These are phyloP conservation scores for Carex cristatella DNA, from an alignment of 176 grass and related monocot species.

Conservation along the genomic window DNA sequence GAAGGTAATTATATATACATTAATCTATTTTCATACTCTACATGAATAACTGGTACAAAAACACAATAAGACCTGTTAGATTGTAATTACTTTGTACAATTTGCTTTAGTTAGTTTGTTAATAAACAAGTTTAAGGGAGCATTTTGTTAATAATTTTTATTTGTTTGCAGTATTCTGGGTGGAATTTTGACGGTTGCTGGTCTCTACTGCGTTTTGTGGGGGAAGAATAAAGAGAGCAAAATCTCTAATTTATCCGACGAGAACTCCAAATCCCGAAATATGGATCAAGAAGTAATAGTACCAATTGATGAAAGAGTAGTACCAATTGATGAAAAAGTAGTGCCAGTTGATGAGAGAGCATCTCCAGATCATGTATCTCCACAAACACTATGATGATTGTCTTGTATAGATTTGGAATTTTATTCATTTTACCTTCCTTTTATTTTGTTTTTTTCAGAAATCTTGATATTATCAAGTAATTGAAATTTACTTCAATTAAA, in stretches of 20 bases:
- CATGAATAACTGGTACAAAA: not conserved
- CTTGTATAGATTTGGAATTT: not conserved
- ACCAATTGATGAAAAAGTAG: not conserved
- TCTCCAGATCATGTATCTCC: not conserved
- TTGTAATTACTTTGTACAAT: not conserved
- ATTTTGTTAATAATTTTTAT: not conserved
- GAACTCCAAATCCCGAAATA: not conserved
- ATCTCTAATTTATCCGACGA: not conserved
- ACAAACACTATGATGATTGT: not conserved
- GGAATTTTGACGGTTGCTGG: conserved; percentile 48
- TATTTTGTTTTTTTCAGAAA: not conserved
- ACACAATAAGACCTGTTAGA: not conserved
- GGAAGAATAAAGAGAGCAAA: conserved; percentile 39
- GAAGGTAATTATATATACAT: conserved; percentile 27
- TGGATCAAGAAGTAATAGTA: conserved; percentile 7
- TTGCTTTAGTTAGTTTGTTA: not conserved
- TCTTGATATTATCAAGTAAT: not conserved
- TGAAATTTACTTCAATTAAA: not conserved
- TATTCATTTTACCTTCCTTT: not conserved
- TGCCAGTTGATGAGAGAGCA: not conserved
- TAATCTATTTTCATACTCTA: not conserved
- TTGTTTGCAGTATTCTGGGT: conserved; percentile 44
- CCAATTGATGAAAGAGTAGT: not conserved
- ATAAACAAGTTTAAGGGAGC: not conserved
- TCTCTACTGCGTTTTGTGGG: conserved; percentile 61